A percentile compares a stretch with the other conserved stretches of the same genome.
These are phyloP conservation scores for Gossypium schwendimanii DNA, from an alignment of 441 rosid genomes.

Conservation along the genomic window DNA sequence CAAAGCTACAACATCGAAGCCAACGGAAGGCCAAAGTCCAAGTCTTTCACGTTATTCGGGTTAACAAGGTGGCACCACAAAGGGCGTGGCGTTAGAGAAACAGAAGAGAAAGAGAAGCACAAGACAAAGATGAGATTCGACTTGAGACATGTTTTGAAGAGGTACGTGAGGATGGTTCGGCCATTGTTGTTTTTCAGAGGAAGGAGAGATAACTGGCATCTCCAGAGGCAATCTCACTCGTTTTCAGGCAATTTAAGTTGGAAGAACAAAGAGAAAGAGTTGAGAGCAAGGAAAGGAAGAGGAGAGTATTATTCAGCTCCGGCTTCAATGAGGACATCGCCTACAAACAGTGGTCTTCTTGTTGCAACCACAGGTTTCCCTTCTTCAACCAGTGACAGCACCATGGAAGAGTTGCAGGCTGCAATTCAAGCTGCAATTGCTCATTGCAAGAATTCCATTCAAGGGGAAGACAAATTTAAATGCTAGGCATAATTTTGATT, in stretches of 20 bases:
- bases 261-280: conserved; percentile 37
- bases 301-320: conserved; percentile 70
- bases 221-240: conserved; percentile 38
- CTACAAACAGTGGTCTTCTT: conserved; percentile 72
- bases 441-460: conserved; percentile 90
- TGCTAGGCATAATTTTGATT: conserved; percentile 17
- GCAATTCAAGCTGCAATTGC: conserved; percentile 98
- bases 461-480: conserved; percentile 42
- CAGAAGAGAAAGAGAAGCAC: conserved; percentile 38
- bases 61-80: conserved; percentile 42
- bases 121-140: conserved; percentile 48
- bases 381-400: conserved; percentile 55
- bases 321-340: conserved; percentile 82
- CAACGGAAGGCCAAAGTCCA: conserved; percentile 35
- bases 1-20: conserved; percentile 14
- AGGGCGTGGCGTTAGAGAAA: conserved; percentile 33
- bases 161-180: conserved; percentile 60
- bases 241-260: conserved; percentile 40
- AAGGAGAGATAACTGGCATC: conserved; percentile 40
- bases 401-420: conserved; percentile 93
- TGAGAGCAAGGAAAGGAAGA: conserved; percentile 44
- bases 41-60: conserved; percentile 66
- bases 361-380: conserved; percentile 37
- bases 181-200: conserved; percentile 46
- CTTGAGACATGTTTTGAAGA: conserved; percentile 46